A percentile compares a stretch with the other conserved stretches of the same genome.
These are phyloP conservation scores for Fomitopsis pulvina DNA, from an alignment of 768 basidiomycete genomes.

Conservation along the genomic window DNA sequence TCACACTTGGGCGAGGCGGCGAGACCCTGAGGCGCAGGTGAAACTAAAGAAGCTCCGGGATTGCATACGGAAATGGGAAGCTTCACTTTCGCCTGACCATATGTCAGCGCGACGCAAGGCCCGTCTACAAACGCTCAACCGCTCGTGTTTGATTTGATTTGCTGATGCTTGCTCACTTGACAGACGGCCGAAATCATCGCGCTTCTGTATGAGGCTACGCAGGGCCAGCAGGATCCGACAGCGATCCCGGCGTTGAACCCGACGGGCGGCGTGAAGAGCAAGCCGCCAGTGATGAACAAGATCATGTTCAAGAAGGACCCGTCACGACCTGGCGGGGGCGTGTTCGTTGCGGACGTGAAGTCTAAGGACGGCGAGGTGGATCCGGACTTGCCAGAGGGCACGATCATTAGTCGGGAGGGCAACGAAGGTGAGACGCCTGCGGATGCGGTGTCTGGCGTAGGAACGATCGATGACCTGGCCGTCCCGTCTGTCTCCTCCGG, in stretches of 20 bases:
- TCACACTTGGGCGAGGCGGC: constrained; percentile 85
- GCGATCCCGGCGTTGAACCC: constrained; percentile 69
- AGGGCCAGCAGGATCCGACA: constrained; percentile 48
- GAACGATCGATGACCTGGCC: constrained; percentile 13
- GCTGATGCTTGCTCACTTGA: constrained; percentile 13
- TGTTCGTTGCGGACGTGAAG: constrained; percentile 58
- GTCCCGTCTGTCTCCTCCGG: constrained; percentile 10
- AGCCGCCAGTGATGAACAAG: constrained; percentile 37
- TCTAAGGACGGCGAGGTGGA: constrained; percentile 21
- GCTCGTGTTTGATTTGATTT: constrained; percentile 1
- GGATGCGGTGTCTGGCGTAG: constrained; percentile 11
- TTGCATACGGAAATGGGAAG: constrained; percentile 84
- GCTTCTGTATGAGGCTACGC: constrained; percentile 89
- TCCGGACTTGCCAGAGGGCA: constrained; percentile 47
- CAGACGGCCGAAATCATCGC: constrained; percentile 92
- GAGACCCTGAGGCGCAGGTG: constrained; percentile 66
- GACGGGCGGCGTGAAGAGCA: constrained; percentile 61
- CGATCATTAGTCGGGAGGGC: constrained; percentile 44
- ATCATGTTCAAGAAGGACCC: constrained; percentile 76
- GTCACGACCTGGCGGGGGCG: constrained; percentile 78
- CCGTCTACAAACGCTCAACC: constrained; percentile 31
- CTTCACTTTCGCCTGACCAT: constrained; percentile 81
- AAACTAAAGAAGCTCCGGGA: constrained; percentile 79
- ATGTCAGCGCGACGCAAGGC: constrained; percentile 91
- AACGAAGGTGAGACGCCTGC: constrained; percentile 42